Conservation (phyloP, 371 early-diverging fungal species). For the Mortierella sp. region DNA sequence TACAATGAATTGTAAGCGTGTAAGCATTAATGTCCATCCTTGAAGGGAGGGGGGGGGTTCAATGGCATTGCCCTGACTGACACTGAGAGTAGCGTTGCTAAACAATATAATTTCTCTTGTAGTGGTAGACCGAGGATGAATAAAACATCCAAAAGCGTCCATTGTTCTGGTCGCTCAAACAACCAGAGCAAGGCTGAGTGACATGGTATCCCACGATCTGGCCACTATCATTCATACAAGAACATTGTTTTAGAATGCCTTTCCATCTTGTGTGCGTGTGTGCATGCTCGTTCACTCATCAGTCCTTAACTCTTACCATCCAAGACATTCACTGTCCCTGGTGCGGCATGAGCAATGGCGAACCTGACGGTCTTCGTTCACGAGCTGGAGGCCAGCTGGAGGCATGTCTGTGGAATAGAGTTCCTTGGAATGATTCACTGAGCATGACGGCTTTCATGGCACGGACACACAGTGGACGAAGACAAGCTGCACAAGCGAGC, state of each 20-base stretch:
- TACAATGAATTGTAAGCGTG: no score
- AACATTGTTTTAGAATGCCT: no score
- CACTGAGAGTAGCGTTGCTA: not conserved
- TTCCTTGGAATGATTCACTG: conserved; percentile 69
- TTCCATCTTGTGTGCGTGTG: no score
- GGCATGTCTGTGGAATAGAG: conserved; percentile 68
- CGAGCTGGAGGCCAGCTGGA: conserved; percentile 63
- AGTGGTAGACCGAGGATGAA: conserved; percentile 59
- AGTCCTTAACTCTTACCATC: no score
- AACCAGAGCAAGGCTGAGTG: conserved; percentile 73
- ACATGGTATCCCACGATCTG: conserved; percentile 77
- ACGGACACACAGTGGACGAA: conserved; percentile 62
- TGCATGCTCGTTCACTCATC: no score
- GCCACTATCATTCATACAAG: conserved; percentile 54
- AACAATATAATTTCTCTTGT: conserved; percentile 36
- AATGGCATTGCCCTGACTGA: no score
- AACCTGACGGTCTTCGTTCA: conserved; percentile 72
- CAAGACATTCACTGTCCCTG: conserved; percentile 73
- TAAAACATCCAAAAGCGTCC: conserved; percentile 81
- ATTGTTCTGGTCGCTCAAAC: conserved; percentile 73
- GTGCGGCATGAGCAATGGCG: conserved; percentile 73
- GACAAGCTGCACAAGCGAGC: conserved; percentile 65
- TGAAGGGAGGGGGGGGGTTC: no score
- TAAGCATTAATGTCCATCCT: no score
- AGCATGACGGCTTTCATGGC: conserved; percentile 77